Evolutionary conservation across 805 yeast species (phyloP).

Genomic region (Cyberlindnera suaveolens): DNA sequence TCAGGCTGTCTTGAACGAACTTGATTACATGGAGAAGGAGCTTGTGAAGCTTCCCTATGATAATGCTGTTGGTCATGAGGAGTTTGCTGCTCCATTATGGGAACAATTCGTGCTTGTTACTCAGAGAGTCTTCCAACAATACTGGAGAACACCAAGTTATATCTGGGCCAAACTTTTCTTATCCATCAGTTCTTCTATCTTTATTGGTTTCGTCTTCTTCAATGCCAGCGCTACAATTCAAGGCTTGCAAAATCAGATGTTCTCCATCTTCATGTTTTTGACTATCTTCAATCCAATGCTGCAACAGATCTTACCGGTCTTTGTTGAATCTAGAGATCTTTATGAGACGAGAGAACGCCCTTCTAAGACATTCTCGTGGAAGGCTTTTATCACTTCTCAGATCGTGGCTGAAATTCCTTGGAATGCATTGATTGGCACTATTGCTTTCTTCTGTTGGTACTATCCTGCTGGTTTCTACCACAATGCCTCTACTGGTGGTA

Average conservation of each 20-base stretch:
- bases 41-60: constrained; percentile 33
- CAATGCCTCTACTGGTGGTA: constrained; percentile 4
- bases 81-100: constrained; percentile 39
- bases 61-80: constrained; percentile 27
- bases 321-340: constrained; percentile 53
- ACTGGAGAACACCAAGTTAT: constrained; percentile 62
- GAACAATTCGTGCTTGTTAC: constrained; percentile 42
- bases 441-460: constrained; percentile 57
- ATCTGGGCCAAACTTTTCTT: constrained; percentile 55
- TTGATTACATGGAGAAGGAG: constrained; percentile 60
- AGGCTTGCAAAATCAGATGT: constrained; percentile 79
- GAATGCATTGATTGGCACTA: constrained; percentile 55
- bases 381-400: constrained; percentile 54
- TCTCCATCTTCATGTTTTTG: constrained; percentile 64
- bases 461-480: constrained; percentile 58
- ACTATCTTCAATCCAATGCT: constrained; percentile 49
- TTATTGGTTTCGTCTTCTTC: constrained; percentile 71
- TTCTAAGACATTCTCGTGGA: constrained; percentile 65
- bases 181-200: constrained; percentile 49
- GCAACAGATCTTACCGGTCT: constrained; percentile 60
- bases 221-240: constrained; percentile 58
- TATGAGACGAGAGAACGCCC: constrained; percentile 74
- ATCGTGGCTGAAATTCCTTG: constrained; percentile 63
- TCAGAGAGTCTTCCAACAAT: constrained; percentile 52
- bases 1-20: constrained; percentile 49